Evolutionary conservation across 2,329 filamentous ascomycete genomes (phyloP), one percentile per base, ranked within the genome.

Genomic region (Aspergillus cejpii): DNA sequence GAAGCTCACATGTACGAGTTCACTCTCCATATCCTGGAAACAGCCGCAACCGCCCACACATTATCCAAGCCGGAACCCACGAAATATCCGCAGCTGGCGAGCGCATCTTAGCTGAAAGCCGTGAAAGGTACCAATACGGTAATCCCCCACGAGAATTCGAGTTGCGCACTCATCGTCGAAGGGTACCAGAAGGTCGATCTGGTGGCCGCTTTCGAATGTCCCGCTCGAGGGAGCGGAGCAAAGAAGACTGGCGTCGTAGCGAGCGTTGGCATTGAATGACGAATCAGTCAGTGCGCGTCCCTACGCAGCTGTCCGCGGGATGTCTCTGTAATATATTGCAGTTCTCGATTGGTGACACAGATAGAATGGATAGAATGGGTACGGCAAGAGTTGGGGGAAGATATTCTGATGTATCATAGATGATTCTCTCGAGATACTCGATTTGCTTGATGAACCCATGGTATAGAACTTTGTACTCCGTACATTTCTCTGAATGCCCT

Each of bases 31-130:
- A 36, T 20, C 15, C 36, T 23, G 45, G 33, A 37, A 48, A 24
- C 26, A 29, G 20, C 23, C 49, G 36, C 23, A 15, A 31, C 28
- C 49, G 44, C 23, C 55, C 58, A 41, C 45, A 41, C n/a, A 57
- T 60, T 14, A 57, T 60, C 33, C 55, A 59, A 37, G 57, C 56
- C n/a, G 58, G 57, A 5, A 48, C 50, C n/a, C 48, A 51, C 36
- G 50, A 53, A 7, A 41, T 60, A 8, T 49, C 45, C 40, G 48
- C 52, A 37, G 50, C 43, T 21, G 55, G 51, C 6, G 49, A 54
- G 20, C 49, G 48, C 19, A 45, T 59, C 26, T 45, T 48, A 21
- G 49, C 34, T 26, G 47, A 54, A 29, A 50, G 47, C 14, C 45
- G 51, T 12, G 38, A 39, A 37, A 44, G 48, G 37, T 48, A 44